phyloP scores from a whole-genome alignment of 2,329 filamentous ascomycete genomes.

The Diaporthe caulivora region DNA sequence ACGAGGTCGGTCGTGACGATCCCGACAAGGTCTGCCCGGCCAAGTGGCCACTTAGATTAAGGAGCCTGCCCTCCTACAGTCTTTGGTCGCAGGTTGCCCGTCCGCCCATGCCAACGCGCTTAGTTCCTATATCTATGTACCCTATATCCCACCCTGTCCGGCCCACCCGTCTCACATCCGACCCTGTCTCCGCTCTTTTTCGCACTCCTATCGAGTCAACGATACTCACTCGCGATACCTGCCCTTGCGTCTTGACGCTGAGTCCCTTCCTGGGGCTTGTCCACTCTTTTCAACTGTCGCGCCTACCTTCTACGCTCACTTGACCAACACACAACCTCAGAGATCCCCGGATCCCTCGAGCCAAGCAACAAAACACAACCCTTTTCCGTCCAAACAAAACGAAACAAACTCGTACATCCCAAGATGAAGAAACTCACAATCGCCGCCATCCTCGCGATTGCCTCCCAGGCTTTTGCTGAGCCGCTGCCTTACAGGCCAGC shows the following conservation, averaged over 20 bases:
- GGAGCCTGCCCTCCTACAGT: constrained; percentile 28
- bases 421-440: constrained; percentile 49
- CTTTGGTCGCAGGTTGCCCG: constrained; percentile 22
- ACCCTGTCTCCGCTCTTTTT: constrained; percentile 24
- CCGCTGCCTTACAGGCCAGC: constrained; percentile 52
- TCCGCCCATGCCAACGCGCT: not conserved
- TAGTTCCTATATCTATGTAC: constrained; percentile 12
- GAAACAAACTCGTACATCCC: constrained; percentile 39
- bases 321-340: not conserved
- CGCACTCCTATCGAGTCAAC: not conserved
- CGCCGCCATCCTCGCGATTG: constrained; percentile 59
- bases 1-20: constrained; percentile 8
- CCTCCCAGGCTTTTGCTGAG: constrained; percentile 49
- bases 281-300: constrained; percentile 17
- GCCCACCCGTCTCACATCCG: constrained; percentile 17
- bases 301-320: not conserved
- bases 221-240: constrained; percentile 27
- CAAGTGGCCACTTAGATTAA: constrained; percentile 33
- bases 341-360: not conserved
- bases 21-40: constrained; percentile 24
- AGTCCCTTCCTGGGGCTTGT: constrained; percentile 18
- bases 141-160: constrained; percentile 14
- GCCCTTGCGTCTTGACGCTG: not conserved
- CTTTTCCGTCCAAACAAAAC: not conserved
- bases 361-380: constrained; percentile 9